phyloP scores from a whole-genome alignment of 768 basidiomycete species.

The Grammothele lineata region DNA sequence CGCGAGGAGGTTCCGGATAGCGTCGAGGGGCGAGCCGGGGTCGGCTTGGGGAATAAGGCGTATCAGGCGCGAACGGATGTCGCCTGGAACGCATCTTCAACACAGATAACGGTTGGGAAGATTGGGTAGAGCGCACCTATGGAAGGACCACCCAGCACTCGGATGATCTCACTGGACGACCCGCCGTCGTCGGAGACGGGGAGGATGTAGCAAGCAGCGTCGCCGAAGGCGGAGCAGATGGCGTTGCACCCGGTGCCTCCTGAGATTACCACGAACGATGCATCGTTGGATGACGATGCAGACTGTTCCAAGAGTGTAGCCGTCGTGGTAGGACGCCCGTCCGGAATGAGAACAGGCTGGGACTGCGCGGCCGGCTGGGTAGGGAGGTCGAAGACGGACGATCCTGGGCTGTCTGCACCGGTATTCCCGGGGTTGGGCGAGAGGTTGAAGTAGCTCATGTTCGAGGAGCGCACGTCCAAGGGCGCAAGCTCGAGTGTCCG shows the following conservation, averaged over 20 bases:
- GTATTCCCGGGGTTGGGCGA: slow-evolving; percentile 11
- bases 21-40: slow-evolving; percentile 56
- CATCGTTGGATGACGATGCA: slow-evolving; percentile 17
- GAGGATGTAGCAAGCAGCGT: slow-evolving; percentile 69
- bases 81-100: slow-evolving; percentile 46
- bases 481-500: too few species aligned
- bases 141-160: slow-evolving; percentile 84
- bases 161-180: slow-evolving; percentile 90
- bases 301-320: too few species aligned
- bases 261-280: slow-evolving; percentile 73
- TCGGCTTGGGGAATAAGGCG: slow-evolving; percentile 75
- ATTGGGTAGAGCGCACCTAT: slow-evolving; percentile 46
- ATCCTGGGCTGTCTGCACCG: slow-evolving; percentile 53
- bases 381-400: slow-evolving; percentile 74
- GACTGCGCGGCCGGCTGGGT: slow-evolving; percentile 30
- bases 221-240: slow-evolving; percentile 79
- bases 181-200: slow-evolving; percentile 97
- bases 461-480: too few species aligned
- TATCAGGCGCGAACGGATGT: slow-evolving; percentile 84
- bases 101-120: neutral
- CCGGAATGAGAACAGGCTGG: neutral
- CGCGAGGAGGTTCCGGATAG: slow-evolving; percentile 73
- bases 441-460: slow-evolving; percentile 16
- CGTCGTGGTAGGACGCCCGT: neutral
- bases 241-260: slow-evolving; percentile 95